These are phyloP conservation scores for Pseudomassariella vexata DNA, from an alignment of 2,329 filamentous ascomycete genomes.

Conservation along the genomic window DNA sequence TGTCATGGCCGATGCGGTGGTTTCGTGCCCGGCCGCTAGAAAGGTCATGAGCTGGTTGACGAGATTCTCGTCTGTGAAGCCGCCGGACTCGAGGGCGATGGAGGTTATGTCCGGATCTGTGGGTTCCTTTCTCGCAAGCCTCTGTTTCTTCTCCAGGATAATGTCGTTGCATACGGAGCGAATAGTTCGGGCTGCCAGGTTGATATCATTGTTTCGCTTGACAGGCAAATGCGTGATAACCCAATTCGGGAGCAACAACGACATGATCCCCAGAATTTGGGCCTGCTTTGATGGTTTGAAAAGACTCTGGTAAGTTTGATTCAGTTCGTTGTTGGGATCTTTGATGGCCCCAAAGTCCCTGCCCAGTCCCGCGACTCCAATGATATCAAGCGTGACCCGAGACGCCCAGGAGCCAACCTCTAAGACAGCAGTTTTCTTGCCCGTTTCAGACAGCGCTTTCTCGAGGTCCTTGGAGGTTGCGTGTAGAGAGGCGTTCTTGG, in stretches of 20 bases:
- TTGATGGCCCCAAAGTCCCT: constrained; percentile 63
- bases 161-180: constrained; percentile 62
- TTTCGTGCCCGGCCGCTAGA: constrained; percentile 38
- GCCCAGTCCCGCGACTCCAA: constrained; percentile 66
- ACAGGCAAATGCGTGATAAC: constrained; percentile 61
- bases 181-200: constrained; percentile 50
- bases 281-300: constrained; percentile 48
- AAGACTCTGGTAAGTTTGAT: constrained; percentile 47
- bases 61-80: constrained; percentile 31
- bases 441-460: constrained; percentile 24
- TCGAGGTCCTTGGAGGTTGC: constrained; percentile 14
- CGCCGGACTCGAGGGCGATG: constrained; percentile 28
- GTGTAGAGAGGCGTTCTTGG: constrained; percentile 25
- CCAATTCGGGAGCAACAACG: constrained; percentile 57
- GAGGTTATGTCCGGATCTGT: constrained; percentile 30
- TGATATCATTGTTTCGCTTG: constrained; percentile 62
- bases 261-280: constrained; percentile 51
- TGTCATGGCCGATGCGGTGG: constrained; percentile 32
- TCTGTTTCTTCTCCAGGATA: constrained; percentile 61
- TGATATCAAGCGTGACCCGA: constrained; percentile 68
- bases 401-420: constrained; percentile 60
- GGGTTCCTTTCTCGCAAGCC: constrained; percentile 37
- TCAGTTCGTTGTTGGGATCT: constrained; percentile 55
- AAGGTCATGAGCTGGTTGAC: constrained; percentile 37
- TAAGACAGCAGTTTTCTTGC: constrained; percentile 35